Percentiles rank a stretch among this genome's conserved stretches.
phyloP scores from a whole-genome alignment of 2,329 filamentous ascomycete species.

The Biscogniauxia marginata region DNA sequence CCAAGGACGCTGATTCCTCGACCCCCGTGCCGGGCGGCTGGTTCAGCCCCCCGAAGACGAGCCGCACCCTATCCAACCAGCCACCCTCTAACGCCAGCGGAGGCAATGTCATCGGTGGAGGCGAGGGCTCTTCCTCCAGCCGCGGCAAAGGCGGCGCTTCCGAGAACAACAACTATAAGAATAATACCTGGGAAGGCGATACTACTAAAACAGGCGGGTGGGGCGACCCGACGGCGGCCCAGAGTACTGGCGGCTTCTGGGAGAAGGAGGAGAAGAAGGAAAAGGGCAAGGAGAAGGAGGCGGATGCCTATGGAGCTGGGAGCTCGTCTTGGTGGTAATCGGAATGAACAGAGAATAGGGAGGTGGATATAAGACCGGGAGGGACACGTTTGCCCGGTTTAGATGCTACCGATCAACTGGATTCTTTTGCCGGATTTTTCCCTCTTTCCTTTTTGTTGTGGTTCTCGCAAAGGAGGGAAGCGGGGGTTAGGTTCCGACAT shows the following conservation, averaged over 20 bases:
- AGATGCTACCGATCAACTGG: no score
- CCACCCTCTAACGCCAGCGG: conserved; percentile 3
- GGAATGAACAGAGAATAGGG: no score
- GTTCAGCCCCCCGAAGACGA: conserved; percentile 5
- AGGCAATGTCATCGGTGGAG: conserved; percentile 8
- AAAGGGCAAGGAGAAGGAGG: not conserved
- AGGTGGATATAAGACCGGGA: no score
- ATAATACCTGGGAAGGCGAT: not conserved
- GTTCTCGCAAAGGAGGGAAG: no score
- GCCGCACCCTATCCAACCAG: not conserved
- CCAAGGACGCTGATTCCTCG: not conserved
- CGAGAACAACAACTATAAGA: not conserved
- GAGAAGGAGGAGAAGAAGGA: conserved; percentile 12
- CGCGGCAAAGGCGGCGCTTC: conserved; percentile 1
- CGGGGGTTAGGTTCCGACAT: no score
- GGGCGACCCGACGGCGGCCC: conserved; percentile 20
- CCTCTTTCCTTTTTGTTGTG: no score
- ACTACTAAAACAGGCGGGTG: conserved; percentile 2
- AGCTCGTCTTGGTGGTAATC: no score
- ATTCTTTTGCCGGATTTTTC: no score
- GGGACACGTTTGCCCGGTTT: no score
- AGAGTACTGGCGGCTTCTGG: conserved; percentile 27
- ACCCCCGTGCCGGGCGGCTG: conserved; percentile 7
- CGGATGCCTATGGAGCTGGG: no score
- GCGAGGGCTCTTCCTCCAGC: not conserved